A percentile compares a stretch with the other conserved stretches of the same genome.
These are phyloP conservation scores for Ogataea neopini DNA, from an alignment of 805 yeast species.

Conservation along the genomic window DNA sequence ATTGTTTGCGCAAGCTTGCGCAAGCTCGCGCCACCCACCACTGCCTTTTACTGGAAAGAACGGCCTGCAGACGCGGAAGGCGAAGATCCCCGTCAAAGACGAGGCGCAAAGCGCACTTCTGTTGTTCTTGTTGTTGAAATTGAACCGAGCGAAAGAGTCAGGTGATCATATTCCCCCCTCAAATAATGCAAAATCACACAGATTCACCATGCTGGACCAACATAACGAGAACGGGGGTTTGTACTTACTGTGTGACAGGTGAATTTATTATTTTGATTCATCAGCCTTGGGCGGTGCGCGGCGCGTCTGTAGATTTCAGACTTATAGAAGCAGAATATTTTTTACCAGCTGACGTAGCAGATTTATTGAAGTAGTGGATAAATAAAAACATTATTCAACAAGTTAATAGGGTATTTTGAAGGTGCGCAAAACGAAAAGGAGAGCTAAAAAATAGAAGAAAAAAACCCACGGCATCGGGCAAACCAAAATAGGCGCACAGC, in stretches of 20 bases:
- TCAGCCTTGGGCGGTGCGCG: conserved; percentile 6
- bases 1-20: background rate
- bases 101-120: background rate
- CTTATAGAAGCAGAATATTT: background rate
- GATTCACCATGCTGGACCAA: too few relatives aligned
- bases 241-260: too few relatives aligned
- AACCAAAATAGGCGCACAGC: background rate
- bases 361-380: background rate
- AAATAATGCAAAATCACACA: too few relatives aligned
- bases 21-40: background rate
- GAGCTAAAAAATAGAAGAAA: background rate
- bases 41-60: background rate
- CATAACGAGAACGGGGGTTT: too few relatives aligned
- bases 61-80: background rate
- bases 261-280: too few relatives aligned
- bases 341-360: conserved; percentile 7
- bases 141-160: background rate
- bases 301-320: background rate
- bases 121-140: background rate
- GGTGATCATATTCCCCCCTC: background rate
- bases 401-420: background rate
- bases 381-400: background rate
- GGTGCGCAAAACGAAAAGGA: background rate
- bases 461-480: conserved; percentile 1
- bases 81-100: conserved; percentile 1